Conservation (phyloP, 805 yeast species). For the Spathaspora girioi region DNA sequence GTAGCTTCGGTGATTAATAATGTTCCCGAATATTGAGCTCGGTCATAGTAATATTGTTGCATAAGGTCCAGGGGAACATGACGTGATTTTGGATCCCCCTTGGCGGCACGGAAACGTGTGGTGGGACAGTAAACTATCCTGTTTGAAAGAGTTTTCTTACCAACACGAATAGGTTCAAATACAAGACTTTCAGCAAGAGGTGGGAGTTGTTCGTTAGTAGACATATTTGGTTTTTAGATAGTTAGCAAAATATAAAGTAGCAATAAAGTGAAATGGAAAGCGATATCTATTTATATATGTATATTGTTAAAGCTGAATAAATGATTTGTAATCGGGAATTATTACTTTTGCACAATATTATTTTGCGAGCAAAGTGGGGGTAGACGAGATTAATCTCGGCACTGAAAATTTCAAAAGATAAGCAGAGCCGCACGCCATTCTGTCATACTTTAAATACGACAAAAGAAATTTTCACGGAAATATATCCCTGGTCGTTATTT, state of each 20-base stretch:
- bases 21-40: slow-evolving; percentile 28
- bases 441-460: no score
- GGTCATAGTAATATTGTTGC: slow-evolving; percentile 24
- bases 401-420: no score
- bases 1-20: slow-evolving; percentile 33
- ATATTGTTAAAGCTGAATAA: no score
- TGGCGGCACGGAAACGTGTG: slow-evolving; percentile 21
- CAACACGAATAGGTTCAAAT: slow-evolving; percentile 33
- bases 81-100: slow-evolving; percentile 7
- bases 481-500: no score
- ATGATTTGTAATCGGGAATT: no score
- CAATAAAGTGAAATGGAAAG: not conserved
- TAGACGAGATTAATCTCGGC: no score
- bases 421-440: no score
- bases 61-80: slow-evolving; percentile 26
- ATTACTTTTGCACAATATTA: no score
- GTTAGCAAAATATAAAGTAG: not conserved
- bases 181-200: slow-evolving; percentile 13
- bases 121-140: slow-evolving; percentile 23
- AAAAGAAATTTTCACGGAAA: no score
- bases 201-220: not conserved
- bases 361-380: no score
- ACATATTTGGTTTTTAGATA: not conserved
- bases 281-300: not conserved
- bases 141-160: slow-evolving; percentile 18